phyloP scores from a whole-genome alignment of 2,329 filamentous ascomycete species.

The Epichloe hybrida region DNA sequence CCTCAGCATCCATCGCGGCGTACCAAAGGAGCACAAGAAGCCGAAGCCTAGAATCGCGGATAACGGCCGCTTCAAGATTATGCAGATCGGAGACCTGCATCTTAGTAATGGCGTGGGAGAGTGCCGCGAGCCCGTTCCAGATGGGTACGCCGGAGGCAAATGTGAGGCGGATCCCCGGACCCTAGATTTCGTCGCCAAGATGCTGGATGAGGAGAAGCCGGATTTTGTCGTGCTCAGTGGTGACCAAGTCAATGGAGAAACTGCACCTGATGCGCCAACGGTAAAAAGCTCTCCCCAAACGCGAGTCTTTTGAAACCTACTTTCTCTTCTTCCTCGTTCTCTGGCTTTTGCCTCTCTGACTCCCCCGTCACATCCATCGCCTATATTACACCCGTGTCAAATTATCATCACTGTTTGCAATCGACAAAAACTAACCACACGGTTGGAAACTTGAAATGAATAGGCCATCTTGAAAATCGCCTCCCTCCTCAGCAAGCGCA shows the following conservation, averaged over 20 bases:
- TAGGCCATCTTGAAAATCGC: constrained; percentile 88
- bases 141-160: constrained; percentile 54
- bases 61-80: constrained; percentile 91
- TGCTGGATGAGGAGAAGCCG: constrained; percentile 86
- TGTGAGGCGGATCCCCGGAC: constrained; percentile 91
- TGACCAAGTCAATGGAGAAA: constrained; percentile 91
- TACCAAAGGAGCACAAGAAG: constrained; percentile 48
- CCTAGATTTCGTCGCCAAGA: constrained; percentile 69
- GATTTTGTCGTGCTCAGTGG: constrained; percentile 85
- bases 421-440: background rate
- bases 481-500: constrained; percentile 68
- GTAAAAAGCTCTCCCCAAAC: constrained; percentile 27
- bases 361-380: no score
- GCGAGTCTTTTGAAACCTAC: background rate
- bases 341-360: background rate
- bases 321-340: background rate
- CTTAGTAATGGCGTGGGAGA: constrained; percentile 76
- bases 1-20: constrained; percentile 65
- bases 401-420: constrained; percentile 10
- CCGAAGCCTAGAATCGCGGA: constrained; percentile 67
- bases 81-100: constrained; percentile 92
- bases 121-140: constrained; percentile 78
- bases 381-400: background rate
- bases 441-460: background rate
- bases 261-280: constrained; percentile 79